Conservation (phyloP, 2,329 filamentous ascomycete species). For the Penicillium brasilianum region DNA sequence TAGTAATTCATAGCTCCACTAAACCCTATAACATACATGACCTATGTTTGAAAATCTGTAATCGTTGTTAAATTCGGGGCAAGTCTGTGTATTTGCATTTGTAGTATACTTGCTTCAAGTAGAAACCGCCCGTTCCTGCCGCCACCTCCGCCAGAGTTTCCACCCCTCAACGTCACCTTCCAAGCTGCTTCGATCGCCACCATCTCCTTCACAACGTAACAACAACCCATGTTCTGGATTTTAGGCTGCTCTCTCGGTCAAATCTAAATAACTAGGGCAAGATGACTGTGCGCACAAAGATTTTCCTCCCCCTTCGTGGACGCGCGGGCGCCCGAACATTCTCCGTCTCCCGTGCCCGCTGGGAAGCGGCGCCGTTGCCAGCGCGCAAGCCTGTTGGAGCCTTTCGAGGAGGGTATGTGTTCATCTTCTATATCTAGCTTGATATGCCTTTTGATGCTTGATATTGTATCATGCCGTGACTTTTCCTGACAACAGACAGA, state of each 20-base stretch:
- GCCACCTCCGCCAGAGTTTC: slow-evolving; percentile 26
- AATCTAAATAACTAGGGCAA: neutral
- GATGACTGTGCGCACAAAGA: slow-evolving; percentile 25
- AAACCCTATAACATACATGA: neutral
- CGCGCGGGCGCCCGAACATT: slow-evolving; percentile 36
- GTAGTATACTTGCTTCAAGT: neutral
- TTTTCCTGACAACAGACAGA: slow-evolving; percentile 53
- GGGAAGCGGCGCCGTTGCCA: slow-evolving; percentile 52
- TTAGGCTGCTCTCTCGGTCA: neutral
- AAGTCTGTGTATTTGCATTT: neutral
- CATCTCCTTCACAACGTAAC: slow-evolving; percentile 7
- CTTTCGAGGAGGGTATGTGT: slow-evolving; percentile 71
- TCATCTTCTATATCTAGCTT: neutral
- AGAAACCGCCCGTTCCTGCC: slow-evolving; percentile 18
- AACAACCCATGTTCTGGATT: neutral
- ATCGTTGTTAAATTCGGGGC: neutral
- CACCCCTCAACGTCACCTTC: slow-evolving; percentile 28
- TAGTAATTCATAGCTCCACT: neutral
- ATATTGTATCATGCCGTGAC: slow-evolving; percentile 15
- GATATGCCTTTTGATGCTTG: neutral
- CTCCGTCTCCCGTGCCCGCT: slow-evolving; percentile 45
- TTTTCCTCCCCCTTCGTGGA: slow-evolving; percentile 29
- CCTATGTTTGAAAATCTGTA: neutral
- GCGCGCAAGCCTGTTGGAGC: slow-evolving; percentile 71
- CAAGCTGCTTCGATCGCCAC: slow-evolving; percentile 21